A percentile compares a stretch with the other conserved stretches of the same genome.
Evolutionary conservation across 371 early-diverging fungal species (phyloP).

Genomic region (Lichtheimia hyalospora): DNA sequence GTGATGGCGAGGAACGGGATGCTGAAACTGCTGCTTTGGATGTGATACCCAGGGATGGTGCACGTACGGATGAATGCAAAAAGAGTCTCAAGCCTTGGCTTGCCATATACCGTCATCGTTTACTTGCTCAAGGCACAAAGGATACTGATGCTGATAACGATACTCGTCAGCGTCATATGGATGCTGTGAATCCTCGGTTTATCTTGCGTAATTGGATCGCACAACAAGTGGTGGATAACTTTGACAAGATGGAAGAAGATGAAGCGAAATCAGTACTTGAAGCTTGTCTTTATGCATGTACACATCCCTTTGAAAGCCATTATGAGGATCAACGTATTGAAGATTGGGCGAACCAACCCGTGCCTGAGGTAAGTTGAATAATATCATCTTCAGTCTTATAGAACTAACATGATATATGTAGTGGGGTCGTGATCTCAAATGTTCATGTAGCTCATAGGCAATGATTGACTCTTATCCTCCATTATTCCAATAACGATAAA

Average conservation of each 20-base stretch:
- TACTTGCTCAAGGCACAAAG: conserved; percentile 33
- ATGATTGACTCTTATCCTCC: not conserved
- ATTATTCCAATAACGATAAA: conserved; percentile 6
- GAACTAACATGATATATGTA: conserved; percentile 3
- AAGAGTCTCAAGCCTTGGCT: conserved; percentile 40
- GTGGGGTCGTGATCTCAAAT: conserved; percentile 61
- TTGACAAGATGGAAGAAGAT: conserved; percentile 35
- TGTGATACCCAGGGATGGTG: conserved; percentile 29
- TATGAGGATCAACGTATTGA: conserved; percentile 34
- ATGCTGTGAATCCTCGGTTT: conserved; percentile 67
- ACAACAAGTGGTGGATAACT: conserved; percentile 59
- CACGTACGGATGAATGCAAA: conserved; percentile 15
- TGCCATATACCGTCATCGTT: conserved; percentile 50
- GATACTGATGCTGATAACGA: conserved; percentile 20
- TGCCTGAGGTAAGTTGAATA: conserved; percentile 31
- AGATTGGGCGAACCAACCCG: conserved; percentile 27
- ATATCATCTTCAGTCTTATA: not conserved
- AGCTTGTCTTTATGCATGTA: conserved; percentile 54
- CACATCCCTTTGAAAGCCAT: conserved; percentile 55
- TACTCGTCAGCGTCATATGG: conserved; percentile 51
- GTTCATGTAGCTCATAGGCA: conserved; percentile 58
- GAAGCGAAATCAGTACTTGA: conserved; percentile 42
- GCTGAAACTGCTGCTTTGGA: conserved; percentile 35
- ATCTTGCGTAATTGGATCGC: conserved; percentile 77
- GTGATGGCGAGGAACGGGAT: conserved; percentile 40